phyloP scores from a whole-genome alignment of 768 basidiomycete species.

The Mycena rosella region DNA sequence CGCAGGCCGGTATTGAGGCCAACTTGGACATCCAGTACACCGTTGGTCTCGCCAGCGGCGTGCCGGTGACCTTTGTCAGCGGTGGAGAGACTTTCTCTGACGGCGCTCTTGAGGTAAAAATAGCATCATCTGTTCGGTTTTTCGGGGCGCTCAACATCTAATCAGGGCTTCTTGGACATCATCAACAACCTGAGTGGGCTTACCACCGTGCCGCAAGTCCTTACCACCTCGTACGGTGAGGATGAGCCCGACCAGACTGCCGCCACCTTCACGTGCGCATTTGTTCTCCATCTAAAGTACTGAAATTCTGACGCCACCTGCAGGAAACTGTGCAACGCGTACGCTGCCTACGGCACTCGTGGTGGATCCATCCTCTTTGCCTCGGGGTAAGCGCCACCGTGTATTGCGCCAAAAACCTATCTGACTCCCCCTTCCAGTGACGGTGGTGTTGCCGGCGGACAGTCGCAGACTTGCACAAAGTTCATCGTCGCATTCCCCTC shows the following conservation, averaged over 20 bases:
- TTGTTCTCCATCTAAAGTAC: not conserved
- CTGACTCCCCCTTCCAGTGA: no score
- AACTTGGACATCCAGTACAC: constrained; percentile 53
- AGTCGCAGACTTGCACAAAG: constrained; percentile 37
- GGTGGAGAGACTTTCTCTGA: constrained; percentile 47
- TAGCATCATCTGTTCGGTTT: not conserved
- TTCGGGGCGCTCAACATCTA: not conserved
- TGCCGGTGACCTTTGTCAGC: constrained; percentile 50
- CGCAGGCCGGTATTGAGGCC: constrained; percentile 51
- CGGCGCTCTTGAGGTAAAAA: constrained; percentile 41
- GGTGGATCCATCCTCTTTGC: constrained; percentile 64
- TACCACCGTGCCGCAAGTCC: constrained; percentile 55
- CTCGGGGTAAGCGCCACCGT: no score
- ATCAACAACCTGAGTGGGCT: constrained; percentile 46
- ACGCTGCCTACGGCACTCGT: constrained; percentile 53
- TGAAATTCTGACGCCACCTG: not conserved
- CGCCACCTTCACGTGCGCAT: constrained; percentile 30
- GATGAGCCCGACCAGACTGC: constrained; percentile 58
- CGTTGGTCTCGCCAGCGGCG: constrained; percentile 50
- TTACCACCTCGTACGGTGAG: constrained; percentile 67
- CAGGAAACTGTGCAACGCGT: constrained; percentile 45
- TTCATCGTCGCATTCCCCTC: constrained; percentile 60
- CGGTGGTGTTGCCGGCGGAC: constrained; percentile 39
- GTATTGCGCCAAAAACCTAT: no score
- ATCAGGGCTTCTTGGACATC: constrained; percentile 48